phyloP scores from a whole-genome alignment of 805 yeast species.

The Candida bentonensis region DNA sequence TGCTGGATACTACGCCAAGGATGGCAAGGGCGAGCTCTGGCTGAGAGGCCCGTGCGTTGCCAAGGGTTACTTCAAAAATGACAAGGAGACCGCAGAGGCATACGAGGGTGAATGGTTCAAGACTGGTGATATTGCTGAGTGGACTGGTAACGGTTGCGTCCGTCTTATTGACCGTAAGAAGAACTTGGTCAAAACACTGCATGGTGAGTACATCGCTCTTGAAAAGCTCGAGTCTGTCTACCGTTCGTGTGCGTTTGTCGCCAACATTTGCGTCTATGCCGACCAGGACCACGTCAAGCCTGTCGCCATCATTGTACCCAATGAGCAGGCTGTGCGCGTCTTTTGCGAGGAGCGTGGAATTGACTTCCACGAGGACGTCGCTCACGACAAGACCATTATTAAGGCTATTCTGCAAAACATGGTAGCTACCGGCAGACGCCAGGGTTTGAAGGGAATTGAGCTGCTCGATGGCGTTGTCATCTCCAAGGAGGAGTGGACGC shows the following conservation, averaged over 20 bases:
- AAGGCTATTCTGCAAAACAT: conserved; percentile 43
- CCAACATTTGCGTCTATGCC: conserved; percentile 85
- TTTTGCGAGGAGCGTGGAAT: conserved; percentile 46
- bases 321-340: conserved; percentile 47
- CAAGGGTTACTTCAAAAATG: conserved; percentile 69
- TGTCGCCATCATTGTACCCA: conserved; percentile 77
- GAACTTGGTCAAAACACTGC: conserved; percentile 87
- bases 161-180: conserved; percentile 85
- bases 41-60: conserved; percentile 63
- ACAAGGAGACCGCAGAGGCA: conserved; percentile 63
- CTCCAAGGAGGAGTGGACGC: conserved; percentile 92
- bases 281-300: conserved; percentile 83
- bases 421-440: conserved; percentile 60
- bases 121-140: conserved; percentile 95
- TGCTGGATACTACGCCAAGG: conserved; percentile 78
- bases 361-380: conserved; percentile 35
- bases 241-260: conserved; percentile 64
- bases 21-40: conserved; percentile 86
- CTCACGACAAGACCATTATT: conserved; percentile 42
- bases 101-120: conserved; percentile 87
- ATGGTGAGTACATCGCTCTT: conserved; percentile 95
- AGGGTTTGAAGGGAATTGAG: conserved; percentile 79
- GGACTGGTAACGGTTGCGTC: conserved; percentile 70
- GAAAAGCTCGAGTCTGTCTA: conserved; percentile 88
- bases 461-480: conserved; percentile 64